These are phyloP conservation scores for Astragalus glycyphyllos DNA, from an alignment of 306 rosid genomes.

Conservation along the genomic window DNA sequence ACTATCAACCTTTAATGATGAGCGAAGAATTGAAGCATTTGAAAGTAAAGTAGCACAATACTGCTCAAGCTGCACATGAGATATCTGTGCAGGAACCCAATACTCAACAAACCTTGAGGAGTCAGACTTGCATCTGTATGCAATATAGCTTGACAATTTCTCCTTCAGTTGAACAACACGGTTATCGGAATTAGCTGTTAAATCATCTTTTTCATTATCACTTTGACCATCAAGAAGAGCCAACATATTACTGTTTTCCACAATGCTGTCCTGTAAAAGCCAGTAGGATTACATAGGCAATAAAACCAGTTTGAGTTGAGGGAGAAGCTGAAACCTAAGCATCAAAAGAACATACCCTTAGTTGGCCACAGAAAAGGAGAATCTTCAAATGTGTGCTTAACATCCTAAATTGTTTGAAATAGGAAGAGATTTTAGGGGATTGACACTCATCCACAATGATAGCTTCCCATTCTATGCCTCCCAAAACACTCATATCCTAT, in stretches of 20 bases:
- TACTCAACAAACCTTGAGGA: conserved; percentile 75
- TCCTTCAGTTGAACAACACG: conserved; percentile 61
- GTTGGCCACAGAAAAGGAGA: conserved; percentile 54
- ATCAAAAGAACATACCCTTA: conserved; percentile 61
- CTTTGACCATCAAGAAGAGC: conserved; percentile 52
- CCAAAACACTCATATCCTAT: conserved; percentile 66
- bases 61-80: conserved; percentile 87
- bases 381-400: conserved; percentile 55
- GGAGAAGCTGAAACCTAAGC: conserved; percentile 26
- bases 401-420: conserved; percentile 51
- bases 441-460: conserved; percentile 66
- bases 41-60: conserved; percentile 78
- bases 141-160: conserved; percentile 58
- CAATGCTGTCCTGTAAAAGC: conserved; percentile 64
- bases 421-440: conserved; percentile 47
- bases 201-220: conserved; percentile 39
- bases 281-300: conserved; percentile 44
- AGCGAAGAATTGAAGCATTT: conserved; percentile 64
- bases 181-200: conserved; percentile 48
- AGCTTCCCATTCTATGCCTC: conserved; percentile 61
- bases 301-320: conserved; percentile 27
- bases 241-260: conserved; percentile 54
- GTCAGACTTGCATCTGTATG: conserved; percentile 56
- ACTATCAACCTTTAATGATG: conserved; percentile 56
- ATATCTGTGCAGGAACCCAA: conserved; percentile 86